Evolutionary conservation across 306 rosid genomes (phyloP).

Genomic region (Dalbergia oliveri): DNA sequence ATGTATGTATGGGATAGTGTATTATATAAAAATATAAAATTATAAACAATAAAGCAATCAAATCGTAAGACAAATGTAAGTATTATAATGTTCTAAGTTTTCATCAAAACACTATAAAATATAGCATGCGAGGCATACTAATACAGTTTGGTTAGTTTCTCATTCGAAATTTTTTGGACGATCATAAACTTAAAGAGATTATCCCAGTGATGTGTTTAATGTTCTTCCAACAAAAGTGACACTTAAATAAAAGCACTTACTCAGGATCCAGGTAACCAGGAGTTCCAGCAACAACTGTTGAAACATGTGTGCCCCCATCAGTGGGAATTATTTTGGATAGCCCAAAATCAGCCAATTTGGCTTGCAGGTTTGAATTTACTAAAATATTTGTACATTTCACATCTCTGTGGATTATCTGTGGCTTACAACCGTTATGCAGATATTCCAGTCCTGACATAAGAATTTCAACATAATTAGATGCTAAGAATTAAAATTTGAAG

Average conservation of each 20-base stretch:
- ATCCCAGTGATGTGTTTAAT: background rate
- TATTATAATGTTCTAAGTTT: too few species aligned
- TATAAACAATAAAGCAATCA: too few species aligned
- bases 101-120: too few species aligned
- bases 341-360: slow-evolving; percentile 65
- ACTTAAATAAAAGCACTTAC: slow-evolving; percentile 45
- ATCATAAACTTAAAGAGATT: too few species aligned
- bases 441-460: slow-evolving; percentile 54
- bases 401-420: slow-evolving; percentile 53
- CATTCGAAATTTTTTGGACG: background rate
- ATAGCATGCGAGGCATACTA: too few species aligned
- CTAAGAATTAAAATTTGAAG: background rate
- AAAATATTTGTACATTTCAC: slow-evolving; percentile 56
- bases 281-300: slow-evolving; percentile 57
- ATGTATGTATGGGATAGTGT: too few species aligned
- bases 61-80: too few species aligned
- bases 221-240: background rate
- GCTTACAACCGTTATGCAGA: slow-evolving; percentile 56
- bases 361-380: slow-evolving; percentile 41
- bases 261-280: slow-evolving; percentile 56
- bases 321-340: slow-evolving; percentile 51
- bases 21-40: too few species aligned
- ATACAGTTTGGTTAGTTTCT: too few species aligned
- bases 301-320: slow-evolving; percentile 47
- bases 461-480: background rate